Conservation (phyloP, 768 basidiomycete genomes). For the Tylopilus sp. region DNA sequence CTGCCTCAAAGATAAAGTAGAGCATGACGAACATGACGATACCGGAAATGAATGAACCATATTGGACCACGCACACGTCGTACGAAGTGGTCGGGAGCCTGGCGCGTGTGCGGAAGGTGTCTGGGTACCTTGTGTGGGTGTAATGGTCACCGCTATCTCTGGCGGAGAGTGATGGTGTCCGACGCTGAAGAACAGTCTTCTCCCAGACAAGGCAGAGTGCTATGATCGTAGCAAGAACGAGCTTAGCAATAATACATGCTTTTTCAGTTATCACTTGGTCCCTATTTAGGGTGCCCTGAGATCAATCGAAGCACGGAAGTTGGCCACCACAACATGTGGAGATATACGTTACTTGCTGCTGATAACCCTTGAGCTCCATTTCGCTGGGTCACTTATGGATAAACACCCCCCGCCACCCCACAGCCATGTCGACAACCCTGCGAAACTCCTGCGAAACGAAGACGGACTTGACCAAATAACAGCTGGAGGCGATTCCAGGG, state of each 20-base stretch:
- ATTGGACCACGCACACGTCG: slow-evolving; percentile 40
- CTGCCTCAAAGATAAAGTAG: slow-evolving; percentile 54
- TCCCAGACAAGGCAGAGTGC: slow-evolving; percentile 34
- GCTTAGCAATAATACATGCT: slow-evolving; percentile 43
- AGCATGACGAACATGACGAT: slow-evolving; percentile 51
- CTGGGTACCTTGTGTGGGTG: slow-evolving; percentile 6
- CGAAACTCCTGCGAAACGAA: no score
- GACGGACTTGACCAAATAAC: no score
- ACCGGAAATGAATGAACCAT: slow-evolving; percentile 39
- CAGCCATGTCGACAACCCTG: no score
- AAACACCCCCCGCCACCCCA: no score
- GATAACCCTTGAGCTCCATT: background rate
- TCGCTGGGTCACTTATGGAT: no score
- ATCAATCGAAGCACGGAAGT: background rate
- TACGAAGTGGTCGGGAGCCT: slow-evolving; percentile 45
- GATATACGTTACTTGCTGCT: background rate
- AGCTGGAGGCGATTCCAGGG: no score
- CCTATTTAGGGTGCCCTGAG: slow-evolving; percentile 18
- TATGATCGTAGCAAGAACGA: slow-evolving; percentile 43
- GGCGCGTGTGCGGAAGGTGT: slow-evolving; percentile 32
- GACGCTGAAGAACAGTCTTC: slow-evolving; percentile 35
- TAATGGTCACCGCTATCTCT: background rate
- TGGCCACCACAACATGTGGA: background rate
- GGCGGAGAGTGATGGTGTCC: no score
- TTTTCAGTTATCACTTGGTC: slow-evolving; percentile 40